Base-by-base conservation (phyloP, 139 green algal genomes). In the Bryopsis sp. region DNA sequence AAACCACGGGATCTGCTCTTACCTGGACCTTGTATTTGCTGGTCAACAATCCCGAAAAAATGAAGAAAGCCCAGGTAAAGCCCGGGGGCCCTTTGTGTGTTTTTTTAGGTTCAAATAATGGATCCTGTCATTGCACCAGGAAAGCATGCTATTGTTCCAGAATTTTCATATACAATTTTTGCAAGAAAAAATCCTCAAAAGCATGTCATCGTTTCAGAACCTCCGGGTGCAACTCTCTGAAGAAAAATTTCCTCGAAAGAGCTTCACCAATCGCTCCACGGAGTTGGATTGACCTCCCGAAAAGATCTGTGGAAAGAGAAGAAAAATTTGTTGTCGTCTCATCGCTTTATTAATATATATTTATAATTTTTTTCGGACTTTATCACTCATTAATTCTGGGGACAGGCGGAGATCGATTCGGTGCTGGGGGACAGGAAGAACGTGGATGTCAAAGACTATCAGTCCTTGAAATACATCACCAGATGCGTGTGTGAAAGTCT, bases 1-100 rank as follows among this genome's bases (percentile, higher is more conserved):
- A 99, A 76, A 99, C 95, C n/a, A 99, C 95, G 0, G 95, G 80
- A 65, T 91, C 79, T 8, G 95, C 88, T 38, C 87, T 99, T 5
- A 99, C 95, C 0, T 99, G 95, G 95, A 97, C 93, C 3, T 69
- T 95, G 35, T 96, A 97, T 80, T 75, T 97, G 60, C 85, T 99
- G 60, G 84, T 83, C 0, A 67, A 90, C 3, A 91, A 95, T 79
- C 91, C 88, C 0, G 82, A 92, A 2, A 83, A 81, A 67, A 86
- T 96, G 85, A 74, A 73, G 38, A 92, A 87, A 75, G 88, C 80
- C 8, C 71, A 81, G 79, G 83, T 87, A 63, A n/a, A 67, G 15
- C 3, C 22, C 2, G 22, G 32, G 6, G 31, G 11, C 32, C 6
- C 11, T 61, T 61, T 57, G 24, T 57, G 24, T n/a, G 24, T n/a